These are phyloP conservation scores for Thalia dealbata DNA, from an alignment of 176 grass and related monocot species.

Conservation along the genomic window DNA sequence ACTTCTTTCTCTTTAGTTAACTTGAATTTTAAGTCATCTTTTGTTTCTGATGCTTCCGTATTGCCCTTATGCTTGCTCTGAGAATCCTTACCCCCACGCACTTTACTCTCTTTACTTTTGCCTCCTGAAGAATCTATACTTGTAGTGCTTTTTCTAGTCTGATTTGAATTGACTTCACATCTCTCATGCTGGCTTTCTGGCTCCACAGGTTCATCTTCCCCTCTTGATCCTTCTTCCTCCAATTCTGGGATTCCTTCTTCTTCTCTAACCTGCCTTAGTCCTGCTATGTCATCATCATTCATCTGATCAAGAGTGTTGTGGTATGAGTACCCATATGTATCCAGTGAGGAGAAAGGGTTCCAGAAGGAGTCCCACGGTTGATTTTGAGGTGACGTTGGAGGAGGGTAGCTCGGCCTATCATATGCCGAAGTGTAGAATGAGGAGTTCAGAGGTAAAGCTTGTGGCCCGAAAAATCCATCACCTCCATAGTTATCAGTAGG, in stretches of 20 bases:
- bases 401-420: conserved; percentile 46
- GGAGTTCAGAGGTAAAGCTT: conserved; percentile 26
- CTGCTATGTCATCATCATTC: conserved; percentile 69
- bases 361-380: conserved; percentile 84
- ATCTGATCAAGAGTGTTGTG: conserved; percentile 42
- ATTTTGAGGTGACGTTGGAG: conserved; percentile 52
- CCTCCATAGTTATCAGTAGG: conserved; percentile 32
- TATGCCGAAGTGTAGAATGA: conserved; percentile 41
- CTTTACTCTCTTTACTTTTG: conserved; percentile 30
- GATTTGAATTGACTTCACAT: conserved; percentile 22
- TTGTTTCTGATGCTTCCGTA: conserved; percentile 32
- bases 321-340: conserved; percentile 34
- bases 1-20: conserved; percentile 58
- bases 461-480: conserved; percentile 27
- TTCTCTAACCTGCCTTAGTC: conserved; percentile 71
- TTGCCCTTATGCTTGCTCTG: conserved; percentile 50
- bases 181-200: conserved; percentile 20
- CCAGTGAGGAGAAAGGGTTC: conserved; percentile 49
- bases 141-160: conserved; percentile 30
- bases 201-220: conserved; percentile 25
- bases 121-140: conserved; percentile 17
- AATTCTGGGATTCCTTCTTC: conserved; percentile 98
- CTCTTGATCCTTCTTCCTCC: conserved; percentile 54
- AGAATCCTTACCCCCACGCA: conserved; percentile 41
- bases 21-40: conserved; percentile 36